phyloP scores from a whole-genome alignment of 2,329 filamentous ascomycete genomes.

The Cladosporium sp. region DNA sequence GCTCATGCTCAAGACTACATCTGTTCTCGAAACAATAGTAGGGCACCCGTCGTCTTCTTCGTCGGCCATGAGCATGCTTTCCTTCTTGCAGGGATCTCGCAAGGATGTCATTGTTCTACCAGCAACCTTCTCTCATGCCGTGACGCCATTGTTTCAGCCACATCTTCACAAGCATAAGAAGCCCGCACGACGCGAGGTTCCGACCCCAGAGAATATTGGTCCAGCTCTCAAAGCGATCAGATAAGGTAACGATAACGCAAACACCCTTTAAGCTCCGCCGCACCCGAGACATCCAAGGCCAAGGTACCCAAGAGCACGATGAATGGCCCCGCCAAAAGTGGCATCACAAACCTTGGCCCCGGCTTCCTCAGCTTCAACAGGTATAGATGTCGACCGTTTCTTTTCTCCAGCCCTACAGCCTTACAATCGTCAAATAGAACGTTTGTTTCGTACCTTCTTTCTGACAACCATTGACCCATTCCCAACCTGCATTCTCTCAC shows the following conservation, averaged over 20 bases:
- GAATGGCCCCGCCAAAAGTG: not conserved
- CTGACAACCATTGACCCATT: too few species aligned
- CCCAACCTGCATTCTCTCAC: not conserved
- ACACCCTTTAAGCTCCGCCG: not conserved
- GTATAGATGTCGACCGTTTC: conserved; percentile 2
- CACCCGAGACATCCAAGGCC: not conserved
- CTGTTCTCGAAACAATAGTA: too few species aligned
- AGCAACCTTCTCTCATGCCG: not conserved
- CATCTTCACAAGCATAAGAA: not conserved
- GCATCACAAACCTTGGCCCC: conserved; percentile 10
- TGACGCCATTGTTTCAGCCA: conserved; percentile 1
- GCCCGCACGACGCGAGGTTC: not conserved
- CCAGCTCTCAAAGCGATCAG: not conserved
- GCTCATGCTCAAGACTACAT: too few species aligned
- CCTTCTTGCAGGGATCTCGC: too few species aligned
- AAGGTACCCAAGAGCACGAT: not conserved
- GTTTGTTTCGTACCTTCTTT: not conserved
- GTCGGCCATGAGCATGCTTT: too few species aligned
- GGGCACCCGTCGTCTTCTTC: too few species aligned
- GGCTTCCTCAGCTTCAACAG: conserved; percentile 27
- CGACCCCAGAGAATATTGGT: not conserved
- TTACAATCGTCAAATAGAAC: not conserved
- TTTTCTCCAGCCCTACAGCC: not conserved
- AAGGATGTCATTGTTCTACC: not conserved
- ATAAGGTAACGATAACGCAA: not conserved